Conservation (phyloP, 2,329 filamentous ascomycete genomes). For the Fusarium anthophilum region DNA sequence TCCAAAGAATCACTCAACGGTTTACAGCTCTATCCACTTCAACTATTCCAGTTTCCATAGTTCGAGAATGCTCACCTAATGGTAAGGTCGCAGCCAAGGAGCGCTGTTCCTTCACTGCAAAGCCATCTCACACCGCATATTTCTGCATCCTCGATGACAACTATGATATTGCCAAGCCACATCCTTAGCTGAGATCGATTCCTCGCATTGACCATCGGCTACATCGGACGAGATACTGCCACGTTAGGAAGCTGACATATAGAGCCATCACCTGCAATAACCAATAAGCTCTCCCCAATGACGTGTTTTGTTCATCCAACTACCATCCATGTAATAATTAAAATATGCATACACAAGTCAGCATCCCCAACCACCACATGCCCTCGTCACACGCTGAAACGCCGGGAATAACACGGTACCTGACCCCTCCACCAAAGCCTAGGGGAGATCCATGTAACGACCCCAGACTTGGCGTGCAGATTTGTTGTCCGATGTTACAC, state of each 20-base stretch:
- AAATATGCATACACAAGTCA: not conserved
- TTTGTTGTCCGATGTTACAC: not conserved
- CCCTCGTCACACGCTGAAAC: not conserved
- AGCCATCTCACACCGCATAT: not conserved
- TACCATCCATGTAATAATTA: too few relatives aligned
- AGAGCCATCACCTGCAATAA: not conserved
- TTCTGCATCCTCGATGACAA: not conserved
- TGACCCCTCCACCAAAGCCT: not conserved
- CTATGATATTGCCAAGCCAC: not conserved
- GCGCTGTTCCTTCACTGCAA: not conserved
- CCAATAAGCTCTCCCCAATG: not conserved
- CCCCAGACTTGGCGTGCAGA: not conserved
- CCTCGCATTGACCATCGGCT: not conserved
- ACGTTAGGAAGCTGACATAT: not conserved
- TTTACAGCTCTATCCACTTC: rapidly evolving
- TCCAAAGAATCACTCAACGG: not conserved
- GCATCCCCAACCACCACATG: slow-evolving; percentile 5
- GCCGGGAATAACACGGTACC: not conserved
- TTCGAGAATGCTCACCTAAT: not conserved
- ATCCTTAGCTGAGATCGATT: not conserved
- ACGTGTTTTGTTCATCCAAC: not conserved
- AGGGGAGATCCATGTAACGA: not conserved
- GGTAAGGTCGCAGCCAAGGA: not conserved
- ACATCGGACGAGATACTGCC: not conserved
- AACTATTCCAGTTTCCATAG: rapidly evolving